Percentiles rank a stretch among this genome's conserved stretches.
phyloP scores from a whole-genome alignment of 208 protist genomes.

The Novymonas esmeraldas region DNA sequence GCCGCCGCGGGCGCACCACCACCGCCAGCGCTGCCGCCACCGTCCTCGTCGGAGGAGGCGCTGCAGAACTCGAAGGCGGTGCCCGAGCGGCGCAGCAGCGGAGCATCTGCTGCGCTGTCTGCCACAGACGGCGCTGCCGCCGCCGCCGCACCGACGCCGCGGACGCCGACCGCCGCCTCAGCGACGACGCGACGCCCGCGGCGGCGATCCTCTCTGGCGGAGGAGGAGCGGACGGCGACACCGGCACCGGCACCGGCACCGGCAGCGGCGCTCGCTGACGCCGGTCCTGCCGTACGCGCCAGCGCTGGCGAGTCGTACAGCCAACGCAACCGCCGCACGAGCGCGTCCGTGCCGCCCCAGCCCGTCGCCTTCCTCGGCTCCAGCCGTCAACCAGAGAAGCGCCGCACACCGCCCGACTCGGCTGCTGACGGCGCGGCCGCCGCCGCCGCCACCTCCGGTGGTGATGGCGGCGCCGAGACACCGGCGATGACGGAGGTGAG shows the following conservation, averaged over 20 bases:
- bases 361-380: conserved; percentile 28
- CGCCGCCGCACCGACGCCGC: not conserved
- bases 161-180: not conserved
- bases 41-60: conserved; percentile 7
- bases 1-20: not conserved
- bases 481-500: too few relatives aligned
- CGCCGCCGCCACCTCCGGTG: not conserved
- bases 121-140: conserved; percentile 4
- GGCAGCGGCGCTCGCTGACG: too few relatives aligned
- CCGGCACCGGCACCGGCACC: too few relatives aligned
- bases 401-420: too few relatives aligned
- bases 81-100: conserved; percentile 10
- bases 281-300: not conserved
- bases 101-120: too few relatives aligned
- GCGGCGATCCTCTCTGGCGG: too few relatives aligned
- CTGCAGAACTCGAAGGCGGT: conserved; percentile 4
- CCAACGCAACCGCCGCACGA: conserved; percentile 9
- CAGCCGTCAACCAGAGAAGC: not conserved
- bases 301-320: conserved; percentile 15
- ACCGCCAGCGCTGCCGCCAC: not conserved
- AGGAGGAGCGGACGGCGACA: not conserved
- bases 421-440: not conserved
- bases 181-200: too few relatives aligned
- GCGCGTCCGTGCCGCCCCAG: conserved; percentile 8
- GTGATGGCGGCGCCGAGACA: too few relatives aligned